Base-by-base conservation (phyloP, 495 filamentous ascomycete genomes). In the Lentithecium fluviatile region DNA sequence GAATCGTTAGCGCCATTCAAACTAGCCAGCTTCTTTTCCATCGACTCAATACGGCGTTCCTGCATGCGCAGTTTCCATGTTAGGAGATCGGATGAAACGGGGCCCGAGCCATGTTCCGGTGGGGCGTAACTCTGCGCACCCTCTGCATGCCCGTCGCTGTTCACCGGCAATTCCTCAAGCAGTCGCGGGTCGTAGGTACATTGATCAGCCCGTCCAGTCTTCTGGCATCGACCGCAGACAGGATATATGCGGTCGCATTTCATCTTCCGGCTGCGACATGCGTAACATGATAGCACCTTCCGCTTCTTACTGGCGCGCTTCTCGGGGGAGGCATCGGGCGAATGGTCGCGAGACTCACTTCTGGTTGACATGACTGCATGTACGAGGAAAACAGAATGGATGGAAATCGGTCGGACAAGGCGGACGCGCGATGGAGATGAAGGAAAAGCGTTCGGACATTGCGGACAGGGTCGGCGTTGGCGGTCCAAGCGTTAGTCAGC, bases 201-300 rank as follows among this genome's bases (percentile, higher is more conserved):
- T 24, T 62, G 49, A 23, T 60, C 56, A 7, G 56, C 60, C n/a
- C 65, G 20, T 24, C 65, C 61, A 17, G 60, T 68, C 52, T 43
- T 67, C 12, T 55, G 55, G 25, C 61, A 64, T 12, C 65, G 54
- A 17, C 60, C 61, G 26, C 64, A 67, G 3, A 67, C 55, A 8
- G 65, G 65, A 25, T 64, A 64, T 24, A 64, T 43, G 36, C 65
- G 65, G 42, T 68, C 65, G 34, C 65, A 68, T 43, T 68, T 68
- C 65, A 68, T 64, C 51, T 68, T 68, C 6, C 65, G 60, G 47
- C 57, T 61, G 38, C 65, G 60, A 53, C 65, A 68, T 1, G 64
- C 59, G 54, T 67, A 67, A 38, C 64, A 67, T 36, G 64, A 67
- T 24, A 67, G 42, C n/a, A 67, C 64, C 59, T 67, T 67, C n/a